Evolutionary conservation across 805 yeast species (phyloP), one percentile per base, ranked within the genome.

Genomic region (Metschnikowia colocasiae): DNA sequence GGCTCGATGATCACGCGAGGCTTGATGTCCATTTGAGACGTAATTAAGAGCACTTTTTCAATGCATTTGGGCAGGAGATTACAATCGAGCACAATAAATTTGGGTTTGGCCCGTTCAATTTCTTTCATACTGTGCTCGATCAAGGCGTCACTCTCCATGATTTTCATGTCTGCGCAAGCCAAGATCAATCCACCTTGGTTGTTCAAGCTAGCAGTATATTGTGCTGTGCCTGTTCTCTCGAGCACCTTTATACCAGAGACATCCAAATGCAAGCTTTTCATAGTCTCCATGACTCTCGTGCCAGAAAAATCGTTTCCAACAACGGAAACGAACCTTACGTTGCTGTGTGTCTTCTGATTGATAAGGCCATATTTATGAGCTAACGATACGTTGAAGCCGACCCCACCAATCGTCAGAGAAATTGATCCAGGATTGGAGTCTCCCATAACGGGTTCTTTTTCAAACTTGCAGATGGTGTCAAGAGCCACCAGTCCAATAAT

Each of bases 161-260:
- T 78, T n/a, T 71, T 70, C 96, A 90, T 89, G 59, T 87, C 96
- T 3, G 95, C 92, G 58, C 88, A 80, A 0, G 96, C 95, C 15
- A 87, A 69, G 2, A 85, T 60, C 40, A 90, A 69, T 3, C 76
- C 82, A 1, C 96, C 96, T 6, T 65, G 59, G 0, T 56, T 52
- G 47, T 78, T 79, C 56, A 88, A 91, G 48, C 81, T 74, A 0
- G 95, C 83, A 5, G 80, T 75, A 58, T 90, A 90, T 56, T 85
- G 87, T 0, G 94, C 88, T 0, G 95, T 84, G 15, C 52, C 47
- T 4, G 30, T 25, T 6, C 47, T 50, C 8, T 51, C 42, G 9
- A 56, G 47, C 1, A 61, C 58, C 12, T 61, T 51, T 3, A 82
- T 58, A 0, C 84, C 86, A 0, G 71, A 56, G 0, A 56, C 50